phyloP scores from a whole-genome alignment of 345 rosid species.

The Microcos paniculata region DNA sequence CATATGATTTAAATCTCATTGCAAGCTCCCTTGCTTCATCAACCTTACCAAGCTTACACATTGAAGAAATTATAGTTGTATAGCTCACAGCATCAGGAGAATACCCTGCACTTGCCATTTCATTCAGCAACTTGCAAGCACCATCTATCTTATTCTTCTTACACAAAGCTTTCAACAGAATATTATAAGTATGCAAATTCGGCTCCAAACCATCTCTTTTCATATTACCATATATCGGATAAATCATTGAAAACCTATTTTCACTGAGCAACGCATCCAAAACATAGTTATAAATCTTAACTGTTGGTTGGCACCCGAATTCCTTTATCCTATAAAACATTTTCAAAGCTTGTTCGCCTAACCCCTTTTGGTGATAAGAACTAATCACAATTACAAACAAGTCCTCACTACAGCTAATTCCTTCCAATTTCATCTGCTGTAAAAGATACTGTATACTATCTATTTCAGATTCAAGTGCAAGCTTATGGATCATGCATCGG shows the following conservation, averaged over 20 bases:
- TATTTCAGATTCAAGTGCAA: conserved; percentile 44
- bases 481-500: conserved; percentile 60
- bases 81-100: conserved; percentile 81
- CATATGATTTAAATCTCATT: conserved; percentile 44
- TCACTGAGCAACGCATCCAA: conserved; percentile 77
- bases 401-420: conserved; percentile 59
- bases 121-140: conserved; percentile 68
- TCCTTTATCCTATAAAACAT: conserved; percentile 75
- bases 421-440: conserved; percentile 92
- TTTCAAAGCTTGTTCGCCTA: conserved; percentile 74
- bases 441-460: conserved; percentile 78
- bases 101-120: conserved; percentile 70
- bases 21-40: conserved; percentile 71
- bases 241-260: conserved; percentile 65
- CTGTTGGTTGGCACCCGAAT: conserved; percentile 73
- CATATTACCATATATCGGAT: conserved; percentile 66
- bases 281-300: conserved; percentile 78
- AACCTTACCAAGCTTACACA: conserved; percentile 69
- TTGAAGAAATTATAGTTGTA: conserved; percentile 66
- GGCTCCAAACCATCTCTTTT: conserved; percentile 83
- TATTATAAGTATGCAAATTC: conserved; percentile 73
- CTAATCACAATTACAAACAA: conserved; percentile 59
- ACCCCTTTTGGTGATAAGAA: conserved; percentile 46
- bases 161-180: conserved; percentile 86
- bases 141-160: conserved; percentile 73